Evolutionary conservation across 1,284 basidiomycete species (phyloP), one percentile per base, ranked within the genome.

Genomic region (Ganoderma sp.): DNA sequence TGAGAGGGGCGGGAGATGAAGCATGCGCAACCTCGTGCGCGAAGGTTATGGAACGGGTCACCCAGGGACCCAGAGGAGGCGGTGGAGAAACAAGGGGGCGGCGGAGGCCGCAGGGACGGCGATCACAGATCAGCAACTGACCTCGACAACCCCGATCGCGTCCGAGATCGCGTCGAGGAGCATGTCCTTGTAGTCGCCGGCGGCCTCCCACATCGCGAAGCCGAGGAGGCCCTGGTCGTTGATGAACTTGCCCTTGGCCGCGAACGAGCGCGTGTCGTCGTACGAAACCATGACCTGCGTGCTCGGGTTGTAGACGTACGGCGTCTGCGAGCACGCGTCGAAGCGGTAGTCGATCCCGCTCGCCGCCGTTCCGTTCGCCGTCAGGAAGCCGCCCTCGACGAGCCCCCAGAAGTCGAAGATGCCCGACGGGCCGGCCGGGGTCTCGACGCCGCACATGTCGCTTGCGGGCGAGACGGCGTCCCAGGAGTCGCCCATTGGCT

Each of bases 141-240:
- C 74, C 66, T 75, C 71, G 39, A 71, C 69, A 43, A 75, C 69
- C 43, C 74, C 74, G 37, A 75, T 76, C 43, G 72, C 76, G 32
- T 62, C 63, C 43, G 78, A 76, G 71, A 91, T 88, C 32, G 89
- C 81, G 72, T 86, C 79, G 63, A 90, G 75, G 45, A 91, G 81
- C 28, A 84, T 80, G 76, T 88, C 82, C 41, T 87, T 77, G 72
- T 80, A 84, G 78, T 91, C 90, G 15, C 88, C 87, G 58, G 83
- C 87, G 39, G 84, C 82, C 75, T 91, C 86, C 83, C 88, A 91
- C 78, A 90, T 83, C 22, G 88, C 84, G 72, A 88, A 90, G 10
- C 90, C 90, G 56, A 76, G 81, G 52, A 91, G 79, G 17, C 84
- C 84, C 14, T 79, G 73, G 19, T 79, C 71, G 63, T 82, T 83